Evolutionary conservation across 805 yeast genomes (phyloP).

Genomic region (Pichia paraexigua): DNA sequence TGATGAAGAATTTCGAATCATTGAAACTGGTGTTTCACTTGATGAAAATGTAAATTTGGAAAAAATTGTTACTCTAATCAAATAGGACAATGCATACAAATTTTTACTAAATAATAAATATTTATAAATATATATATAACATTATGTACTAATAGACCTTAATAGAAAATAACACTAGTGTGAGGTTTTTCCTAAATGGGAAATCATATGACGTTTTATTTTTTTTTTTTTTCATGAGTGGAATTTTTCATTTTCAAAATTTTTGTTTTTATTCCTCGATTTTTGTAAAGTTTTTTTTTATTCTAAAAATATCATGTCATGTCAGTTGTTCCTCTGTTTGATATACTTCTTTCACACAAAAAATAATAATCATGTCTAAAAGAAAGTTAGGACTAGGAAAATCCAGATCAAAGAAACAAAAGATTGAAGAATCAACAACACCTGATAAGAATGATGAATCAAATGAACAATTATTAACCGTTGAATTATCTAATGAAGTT

Average conservation of each 20-base stretch:
- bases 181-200: neutral
- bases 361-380: slow-evolving; percentile 25
- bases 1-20: slow-evolving; percentile 18
- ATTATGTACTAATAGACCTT: neutral
- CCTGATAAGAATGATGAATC: slow-evolving; percentile 12
- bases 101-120: too few species aligned
- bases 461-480: slow-evolving; percentile 36
- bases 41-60: slow-evolving; percentile 8
- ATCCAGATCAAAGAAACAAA: slow-evolving; percentile 36
- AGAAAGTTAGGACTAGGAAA: slow-evolving; percentile 62
- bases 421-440: slow-evolving; percentile 43
- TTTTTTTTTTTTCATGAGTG: neutral
- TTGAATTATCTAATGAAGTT: slow-evolving; percentile 61
- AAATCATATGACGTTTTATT: neutral
- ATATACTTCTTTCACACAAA: too few species aligned
- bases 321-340: too few species aligned
- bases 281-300: neutral
- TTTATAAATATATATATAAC: too few species aligned
- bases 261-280: neutral
- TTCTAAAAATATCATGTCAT: too few species aligned
- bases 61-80: slow-evolving; percentile 9
- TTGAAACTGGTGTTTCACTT: slow-evolving; percentile 14
- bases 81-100: neutral
- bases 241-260: neutral
- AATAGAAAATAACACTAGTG: too few species aligned